Evolutionary conservation across 2,329 filamentous ascomycete genomes (phyloP).

Genomic region (Pseudocercospora eumusae): DNA sequence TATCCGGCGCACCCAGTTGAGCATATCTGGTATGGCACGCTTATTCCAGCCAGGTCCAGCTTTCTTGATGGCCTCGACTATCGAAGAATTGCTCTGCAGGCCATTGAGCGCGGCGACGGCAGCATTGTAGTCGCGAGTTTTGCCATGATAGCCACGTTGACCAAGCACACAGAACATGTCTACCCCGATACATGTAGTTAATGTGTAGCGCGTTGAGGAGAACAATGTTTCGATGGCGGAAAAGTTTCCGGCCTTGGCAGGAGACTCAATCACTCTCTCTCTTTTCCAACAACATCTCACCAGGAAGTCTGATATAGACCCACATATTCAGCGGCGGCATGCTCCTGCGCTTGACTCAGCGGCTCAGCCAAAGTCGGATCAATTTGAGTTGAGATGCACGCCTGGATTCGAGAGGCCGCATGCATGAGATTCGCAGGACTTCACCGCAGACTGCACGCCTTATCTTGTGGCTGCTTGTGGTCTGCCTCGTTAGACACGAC

Average conservation of each 20-base stretch:
- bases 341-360: neutral
- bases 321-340: no score
- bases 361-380: neutral
- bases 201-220: neutral
- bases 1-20: slow-evolving; percentile 72
- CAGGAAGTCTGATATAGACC: neutral
- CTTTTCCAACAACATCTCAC: no score
- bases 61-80: slow-evolving; percentile 75
- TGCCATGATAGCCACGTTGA: slow-evolving; percentile 21
- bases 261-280: no score
- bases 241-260: no score
- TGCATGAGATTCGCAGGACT: neutral
- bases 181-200: no score
- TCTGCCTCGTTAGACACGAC: no score
- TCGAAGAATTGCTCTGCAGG: slow-evolving; percentile 75
- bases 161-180: slow-evolving; percentile 11
- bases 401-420: neutral
- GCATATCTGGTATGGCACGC: slow-evolving; percentile 77
- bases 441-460: no score
- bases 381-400: neutral
- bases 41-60: slow-evolving; percentile 73
- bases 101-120: slow-evolving; percentile 74
- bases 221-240: no score
- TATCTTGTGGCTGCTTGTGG: no score
- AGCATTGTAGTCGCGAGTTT: slow-evolving; percentile 45